A percentile compares a stretch with the other conserved stretches of the same genome.
Conservation (phyloP, 2,329 filamentous ascomycete genomes). For the Trichoderma cornu-damae region DNA sequence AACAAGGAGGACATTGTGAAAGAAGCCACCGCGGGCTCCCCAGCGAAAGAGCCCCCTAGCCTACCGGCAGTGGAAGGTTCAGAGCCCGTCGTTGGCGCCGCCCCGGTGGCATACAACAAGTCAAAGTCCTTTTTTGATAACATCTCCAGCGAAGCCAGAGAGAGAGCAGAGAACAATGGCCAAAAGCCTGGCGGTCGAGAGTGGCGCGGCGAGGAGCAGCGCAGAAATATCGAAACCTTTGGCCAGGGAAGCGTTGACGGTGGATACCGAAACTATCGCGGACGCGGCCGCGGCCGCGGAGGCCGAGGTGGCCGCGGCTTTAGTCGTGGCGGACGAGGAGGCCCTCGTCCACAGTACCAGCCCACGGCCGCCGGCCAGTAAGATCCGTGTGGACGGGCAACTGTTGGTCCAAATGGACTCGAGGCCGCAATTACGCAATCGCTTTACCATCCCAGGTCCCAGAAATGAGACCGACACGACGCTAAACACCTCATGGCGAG, state of each 20-base stretch:
- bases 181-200: slow-evolving; percentile 73
- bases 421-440: background rate
- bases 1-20: slow-evolving; percentile 62
- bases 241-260: slow-evolving; percentile 92
- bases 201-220: slow-evolving; percentile 88
- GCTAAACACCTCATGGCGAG: background rate
- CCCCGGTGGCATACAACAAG: slow-evolving; percentile 68
- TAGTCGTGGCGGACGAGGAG: slow-evolving; percentile 39
- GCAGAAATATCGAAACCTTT: slow-evolving; percentile 95
- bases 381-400: background rate
- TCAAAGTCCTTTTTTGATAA: slow-evolving; percentile 94
- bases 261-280: slow-evolving; percentile 70
- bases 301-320: slow-evolving; percentile 36
- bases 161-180: slow-evolving; percentile 68
- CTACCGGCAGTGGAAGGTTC: slow-evolving; percentile 35
- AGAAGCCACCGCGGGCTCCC: slow-evolving; percentile 78
- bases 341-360: slow-evolving; percentile 33
- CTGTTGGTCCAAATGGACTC: background rate
- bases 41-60: slow-evolving; percentile 50
- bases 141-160: slow-evolving; percentile 89
- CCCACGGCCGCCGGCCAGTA: slow-evolving; percentile 28
- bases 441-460: background rate
- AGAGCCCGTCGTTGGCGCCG: slow-evolving; percentile 39
- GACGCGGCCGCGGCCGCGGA: slow-evolving; percentile 65
- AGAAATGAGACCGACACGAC: background rate